phyloP scores from a whole-genome alignment of 805 yeast species.

The Saccharomycopsis microspora region DNA sequence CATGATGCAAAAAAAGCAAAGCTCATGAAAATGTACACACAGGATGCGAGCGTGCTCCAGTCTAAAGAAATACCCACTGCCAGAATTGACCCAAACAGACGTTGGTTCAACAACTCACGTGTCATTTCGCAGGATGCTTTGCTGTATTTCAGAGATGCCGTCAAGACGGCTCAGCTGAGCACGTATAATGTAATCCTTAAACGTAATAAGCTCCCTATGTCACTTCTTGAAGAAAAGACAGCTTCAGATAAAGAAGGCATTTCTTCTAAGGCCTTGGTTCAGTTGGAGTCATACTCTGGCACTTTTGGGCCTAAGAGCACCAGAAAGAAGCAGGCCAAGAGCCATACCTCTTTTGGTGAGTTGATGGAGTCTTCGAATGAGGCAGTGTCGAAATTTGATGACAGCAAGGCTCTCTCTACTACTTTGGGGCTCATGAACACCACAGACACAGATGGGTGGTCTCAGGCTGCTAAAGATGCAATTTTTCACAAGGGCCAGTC shows the following conservation, averaged over 20 bases:
- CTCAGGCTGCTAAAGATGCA: slow-evolving; percentile 88
- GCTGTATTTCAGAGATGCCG: slow-evolving; percentile 86
- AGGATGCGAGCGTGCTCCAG: slow-evolving; percentile 89
- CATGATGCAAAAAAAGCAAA: slow-evolving; percentile 88
- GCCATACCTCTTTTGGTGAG: slow-evolving; percentile 70
- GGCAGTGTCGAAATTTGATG: slow-evolving; percentile 53
- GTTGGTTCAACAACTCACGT: slow-evolving; percentile 97
- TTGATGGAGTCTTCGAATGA: slow-evolving; percentile 47
- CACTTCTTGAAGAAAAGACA: slow-evolving; percentile 76
- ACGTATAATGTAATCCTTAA: slow-evolving; percentile 76
- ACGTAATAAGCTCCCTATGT: slow-evolving; percentile 92
- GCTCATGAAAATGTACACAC: slow-evolving; percentile 84
- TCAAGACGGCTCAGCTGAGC: slow-evolving; percentile 48
- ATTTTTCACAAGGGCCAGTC: slow-evolving; percentile 96
- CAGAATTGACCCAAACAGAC: slow-evolving; percentile 88
- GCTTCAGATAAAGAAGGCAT: slow-evolving; percentile 27
- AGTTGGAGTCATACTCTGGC: slow-evolving; percentile 71
- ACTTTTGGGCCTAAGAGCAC: slow-evolving; percentile 95
- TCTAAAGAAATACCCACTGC: slow-evolving; percentile 82
- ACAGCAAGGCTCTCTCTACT: slow-evolving; percentile 63
- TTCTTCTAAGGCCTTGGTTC: slow-evolving; percentile 57
- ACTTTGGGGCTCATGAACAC: slow-evolving; percentile 77
- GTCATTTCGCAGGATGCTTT: slow-evolving; percentile 96
- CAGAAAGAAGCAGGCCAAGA: slow-evolving; percentile 79
- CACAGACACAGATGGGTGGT: slow-evolving; percentile 62